phyloP scores from a whole-genome alignment of 257 asterid species.

The Lycium barbarum region DNA sequence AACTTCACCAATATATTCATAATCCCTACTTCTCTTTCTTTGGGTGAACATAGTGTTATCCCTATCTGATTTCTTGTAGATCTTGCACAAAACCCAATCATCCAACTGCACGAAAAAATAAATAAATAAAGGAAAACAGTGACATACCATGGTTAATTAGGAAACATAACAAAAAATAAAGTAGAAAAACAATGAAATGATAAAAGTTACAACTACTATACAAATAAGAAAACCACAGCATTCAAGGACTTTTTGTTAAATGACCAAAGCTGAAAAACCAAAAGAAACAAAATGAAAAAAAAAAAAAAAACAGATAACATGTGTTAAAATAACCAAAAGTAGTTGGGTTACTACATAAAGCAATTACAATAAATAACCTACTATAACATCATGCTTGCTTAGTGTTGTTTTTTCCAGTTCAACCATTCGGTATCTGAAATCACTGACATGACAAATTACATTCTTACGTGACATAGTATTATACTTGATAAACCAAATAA shows the following conservation, averaged over 20 bases:
- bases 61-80: not conserved
- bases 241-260: too few relatives aligned
- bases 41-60: not conserved
- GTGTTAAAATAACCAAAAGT: too few relatives aligned
- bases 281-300: too few relatives aligned
- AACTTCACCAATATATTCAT: not conserved
- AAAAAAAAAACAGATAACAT: too few relatives aligned
- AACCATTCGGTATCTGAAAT: too few relatives aligned
- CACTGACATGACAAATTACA: not conserved
- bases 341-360: too few relatives aligned
- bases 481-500: not conserved
- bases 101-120: not conserved
- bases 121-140: not conserved
- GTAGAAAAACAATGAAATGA: not conserved
- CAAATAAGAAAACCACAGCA: too few relatives aligned
- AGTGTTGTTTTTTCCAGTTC: too few relatives aligned
- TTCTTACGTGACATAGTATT: not conserved
- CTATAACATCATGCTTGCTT: too few relatives aligned
- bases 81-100: slow-evolving; percentile 23
- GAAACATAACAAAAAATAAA: not conserved
- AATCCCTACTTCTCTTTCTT: slow-evolving; percentile 1
- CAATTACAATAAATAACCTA: too few relatives aligned
- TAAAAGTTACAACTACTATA: not conserved
- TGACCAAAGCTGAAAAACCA: too few relatives aligned
- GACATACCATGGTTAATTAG: not conserved